phyloP scores from a whole-genome alignment of 805 yeast species.

The Dipodascopsis uninucleata region DNA sequence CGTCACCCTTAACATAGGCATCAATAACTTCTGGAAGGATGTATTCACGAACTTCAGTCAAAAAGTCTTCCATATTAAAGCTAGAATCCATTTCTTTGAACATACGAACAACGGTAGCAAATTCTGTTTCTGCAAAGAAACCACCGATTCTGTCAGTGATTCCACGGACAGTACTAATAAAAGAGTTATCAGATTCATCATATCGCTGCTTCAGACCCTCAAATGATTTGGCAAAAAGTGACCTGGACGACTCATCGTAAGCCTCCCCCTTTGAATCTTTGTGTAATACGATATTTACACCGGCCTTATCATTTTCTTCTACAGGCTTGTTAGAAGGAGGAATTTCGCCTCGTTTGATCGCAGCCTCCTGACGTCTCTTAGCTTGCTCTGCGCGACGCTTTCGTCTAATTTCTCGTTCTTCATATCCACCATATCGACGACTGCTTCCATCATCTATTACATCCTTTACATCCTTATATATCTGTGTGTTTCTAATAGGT shows the following conservation, averaged over 20 bases:
- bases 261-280: conserved; percentile 67
- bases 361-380: conserved; percentile 36
- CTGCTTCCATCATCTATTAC: conserved; percentile 91
- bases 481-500: conserved; percentile 87
- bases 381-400: conserved; percentile 54
- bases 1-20: conserved; percentile 91
- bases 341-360: conserved; percentile 55
- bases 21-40: conserved; percentile 93
- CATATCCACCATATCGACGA: conserved; percentile 86
- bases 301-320: conserved; percentile 65
- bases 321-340: conserved; percentile 55
- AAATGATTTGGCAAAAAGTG: conserved; percentile 63
- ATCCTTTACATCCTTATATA: conserved; percentile 82
- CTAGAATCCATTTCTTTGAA: conserved; percentile 87
- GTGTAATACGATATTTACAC: conserved; percentile 76
- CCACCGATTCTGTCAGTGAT: conserved; percentile 76
- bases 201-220: conserved; percentile 57
- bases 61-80: conserved; percentile 74
- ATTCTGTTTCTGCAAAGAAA: conserved; percentile 92
- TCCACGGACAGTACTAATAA: conserved; percentile 75
- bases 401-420: conserved; percentile 76
- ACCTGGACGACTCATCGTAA: conserved; percentile 63
- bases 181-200: conserved; percentile 91
- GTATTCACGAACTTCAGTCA: conserved; percentile 80
- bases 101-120: conserved; percentile 82